Percentiles rank a stretch among this genome's conserved stretches.
These are phyloP conservation scores for Solanum corneliomulleri DNA, from an alignment of 257 asterid species.

Conservation along the genomic window DNA sequence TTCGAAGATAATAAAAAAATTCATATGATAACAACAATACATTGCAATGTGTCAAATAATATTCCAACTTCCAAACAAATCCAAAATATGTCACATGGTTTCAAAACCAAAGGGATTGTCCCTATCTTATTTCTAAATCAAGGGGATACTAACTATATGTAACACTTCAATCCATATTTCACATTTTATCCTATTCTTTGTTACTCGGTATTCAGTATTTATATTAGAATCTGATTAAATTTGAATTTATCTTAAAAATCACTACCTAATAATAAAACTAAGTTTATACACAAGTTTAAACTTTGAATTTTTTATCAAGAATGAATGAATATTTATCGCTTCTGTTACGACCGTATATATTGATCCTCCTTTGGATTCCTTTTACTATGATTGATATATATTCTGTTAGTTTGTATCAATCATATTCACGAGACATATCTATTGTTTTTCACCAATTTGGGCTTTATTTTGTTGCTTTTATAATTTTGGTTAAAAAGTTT, in stretches of 20 bases:
- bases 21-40: conserved; percentile 19
- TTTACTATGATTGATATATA: neutral
- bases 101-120: neutral
- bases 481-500: neutral
- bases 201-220: neutral
- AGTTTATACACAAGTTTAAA: accelerated
- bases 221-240: neutral
- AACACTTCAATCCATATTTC: neutral
- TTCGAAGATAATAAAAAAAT: neutral
- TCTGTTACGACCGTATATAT: neutral
- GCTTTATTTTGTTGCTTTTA: neutral
- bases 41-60: conserved; percentile 7
- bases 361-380: neutral
- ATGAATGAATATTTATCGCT: accelerated
- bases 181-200: neutral
- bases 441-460: neutral
- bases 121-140: neutral
- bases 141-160: neutral
- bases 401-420: neutral
- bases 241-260: accelerated
- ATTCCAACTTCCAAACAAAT: conserved; percentile 3
- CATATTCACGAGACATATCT: neutral
- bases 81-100: conserved; percentile 34
- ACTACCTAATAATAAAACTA: neutral
- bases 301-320: accelerated